phyloP scores from a whole-genome alignment of 1,284 basidiomycete genomes.

The Boletus sp. region DNA sequence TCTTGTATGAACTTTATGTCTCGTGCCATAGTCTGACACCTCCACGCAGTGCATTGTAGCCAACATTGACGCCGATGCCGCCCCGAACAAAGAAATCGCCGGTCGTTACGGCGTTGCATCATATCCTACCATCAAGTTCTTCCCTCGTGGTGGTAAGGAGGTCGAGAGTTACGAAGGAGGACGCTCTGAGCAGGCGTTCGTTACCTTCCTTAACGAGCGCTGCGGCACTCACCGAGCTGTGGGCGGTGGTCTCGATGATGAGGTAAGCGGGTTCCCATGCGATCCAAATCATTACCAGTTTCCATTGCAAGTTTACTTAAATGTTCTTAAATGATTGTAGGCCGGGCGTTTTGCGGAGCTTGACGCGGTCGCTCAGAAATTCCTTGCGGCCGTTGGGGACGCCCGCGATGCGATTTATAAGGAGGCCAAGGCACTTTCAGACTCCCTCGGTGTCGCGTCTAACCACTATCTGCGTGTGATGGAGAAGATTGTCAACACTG shows the following conservation, averaged over 20 bases:
- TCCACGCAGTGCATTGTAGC: conserved; percentile 76
- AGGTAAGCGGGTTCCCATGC: conserved; percentile 42
- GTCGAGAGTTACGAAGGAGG: conserved; percentile 68
- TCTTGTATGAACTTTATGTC: conserved; percentile 3
- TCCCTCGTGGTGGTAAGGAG: conserved; percentile 69
- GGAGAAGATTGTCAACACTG: conserved; percentile 79
- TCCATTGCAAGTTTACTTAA: not conserved
- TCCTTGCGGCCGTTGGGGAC: conserved; percentile 63
- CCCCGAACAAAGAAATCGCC: conserved; percentile 76
- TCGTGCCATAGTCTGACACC: conserved; percentile 6
- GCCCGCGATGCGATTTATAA: conserved; percentile 62
- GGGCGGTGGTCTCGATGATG: conserved; percentile 77
- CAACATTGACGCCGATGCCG: conserved; percentile 88
- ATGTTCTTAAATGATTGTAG: conserved; percentile 31
- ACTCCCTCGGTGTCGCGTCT: conserved; percentile 50
- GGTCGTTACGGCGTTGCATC: conserved; percentile 69
- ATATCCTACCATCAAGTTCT: conserved; percentile 95
- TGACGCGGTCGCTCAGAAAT: conserved; percentile 76
- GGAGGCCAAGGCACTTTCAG: conserved; percentile 55
- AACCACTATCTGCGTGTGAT: conserved; percentile 89
- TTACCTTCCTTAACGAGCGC: conserved; percentile 79
- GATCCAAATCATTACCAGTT: not conserved
- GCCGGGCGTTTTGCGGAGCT: conserved; percentile 82
- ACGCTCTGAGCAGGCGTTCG: conserved; percentile 68
- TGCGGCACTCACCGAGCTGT: conserved; percentile 84